These are phyloP conservation scores for Chlamydomonas sp. DNA, from an alignment of 139 green algal genomes.

Conservation along the genomic window DNA sequence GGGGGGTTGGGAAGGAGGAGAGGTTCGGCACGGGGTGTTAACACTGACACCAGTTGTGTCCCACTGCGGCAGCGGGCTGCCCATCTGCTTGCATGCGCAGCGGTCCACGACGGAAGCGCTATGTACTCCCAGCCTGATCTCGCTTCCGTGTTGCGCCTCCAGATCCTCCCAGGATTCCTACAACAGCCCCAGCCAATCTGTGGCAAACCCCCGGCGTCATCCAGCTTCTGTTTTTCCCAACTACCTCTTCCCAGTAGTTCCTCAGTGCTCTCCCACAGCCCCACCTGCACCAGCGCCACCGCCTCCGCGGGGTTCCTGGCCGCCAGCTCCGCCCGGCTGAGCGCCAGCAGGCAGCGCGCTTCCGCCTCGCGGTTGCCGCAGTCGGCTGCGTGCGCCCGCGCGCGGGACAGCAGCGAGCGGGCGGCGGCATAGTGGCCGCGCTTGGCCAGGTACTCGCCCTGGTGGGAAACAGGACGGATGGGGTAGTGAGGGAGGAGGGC, in stretches of 20 bases:
- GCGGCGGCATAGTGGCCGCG: constrained; percentile 53
- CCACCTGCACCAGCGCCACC: constrained; percentile 44
- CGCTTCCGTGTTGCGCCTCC: too few relatives aligned
- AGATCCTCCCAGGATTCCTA: too few relatives aligned
- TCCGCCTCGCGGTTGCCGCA: constrained; percentile 49
- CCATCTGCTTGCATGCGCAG: too few relatives aligned
- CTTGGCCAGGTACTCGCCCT: constrained; percentile 33
- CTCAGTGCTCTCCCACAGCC: background rate
- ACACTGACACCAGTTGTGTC: background rate
- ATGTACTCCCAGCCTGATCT: too few relatives aligned
- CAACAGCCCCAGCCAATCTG: too few relatives aligned
- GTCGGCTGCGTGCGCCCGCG: constrained; percentile 29
- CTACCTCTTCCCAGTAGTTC: too few relatives aligned
- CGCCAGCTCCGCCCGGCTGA: constrained; percentile 29
- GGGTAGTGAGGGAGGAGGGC: background rate
- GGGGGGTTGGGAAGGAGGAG: background rate
- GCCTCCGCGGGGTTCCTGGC: constrained; percentile 32
- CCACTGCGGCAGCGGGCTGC: too few relatives aligned
- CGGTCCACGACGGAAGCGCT: too few relatives aligned
- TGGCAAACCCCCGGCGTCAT: too few relatives aligned
- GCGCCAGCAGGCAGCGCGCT: constrained; percentile 35
- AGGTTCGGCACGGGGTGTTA: background rate
- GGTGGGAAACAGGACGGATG: background rate
- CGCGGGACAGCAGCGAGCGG: constrained; percentile 28
- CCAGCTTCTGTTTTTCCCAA: too few relatives aligned